Evolutionary conservation across 2,329 filamentous ascomycete genomes (phyloP).

Genomic region (Fusarium marasasianum): DNA sequence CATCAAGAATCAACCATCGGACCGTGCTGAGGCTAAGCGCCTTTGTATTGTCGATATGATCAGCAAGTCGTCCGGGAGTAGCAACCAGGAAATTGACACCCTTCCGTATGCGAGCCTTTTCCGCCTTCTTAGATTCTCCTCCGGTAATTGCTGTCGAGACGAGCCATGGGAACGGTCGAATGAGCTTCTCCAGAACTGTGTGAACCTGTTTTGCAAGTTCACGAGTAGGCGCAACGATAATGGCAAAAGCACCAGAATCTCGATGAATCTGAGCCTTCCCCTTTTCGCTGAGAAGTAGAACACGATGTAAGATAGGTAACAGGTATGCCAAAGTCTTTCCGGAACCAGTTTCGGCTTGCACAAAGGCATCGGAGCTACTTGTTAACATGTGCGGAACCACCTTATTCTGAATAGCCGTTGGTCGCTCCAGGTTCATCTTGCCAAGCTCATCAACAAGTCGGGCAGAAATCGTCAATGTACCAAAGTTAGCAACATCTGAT

Average conservation of each 20-base stretch:
- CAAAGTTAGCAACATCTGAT: constrained; percentile 86
- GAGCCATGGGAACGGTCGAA: constrained; percentile 93
- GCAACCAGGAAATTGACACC: constrained; percentile 96
- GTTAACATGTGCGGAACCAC: constrained; percentile 83
- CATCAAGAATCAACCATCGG: constrained; percentile 92
- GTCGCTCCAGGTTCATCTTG: constrained; percentile 88
- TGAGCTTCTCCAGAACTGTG: constrained; percentile 81
- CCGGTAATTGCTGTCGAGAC: constrained; percentile 85
- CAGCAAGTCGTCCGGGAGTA: constrained; percentile 88
- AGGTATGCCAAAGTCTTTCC: constrained; percentile 98
- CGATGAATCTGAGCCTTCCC: constrained; percentile 73
- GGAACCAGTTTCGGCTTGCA: constrained; percentile 96
- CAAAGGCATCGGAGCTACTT: constrained; percentile 88
- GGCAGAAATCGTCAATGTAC: constrained; percentile 82
- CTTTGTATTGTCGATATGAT: constrained; percentile 93
- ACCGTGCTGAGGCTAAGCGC: constrained; percentile 88
- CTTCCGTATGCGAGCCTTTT: constrained; percentile 93
- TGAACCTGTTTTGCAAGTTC: constrained; percentile 96
- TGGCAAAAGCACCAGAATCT: constrained; percentile 90
- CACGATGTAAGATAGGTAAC: constrained; percentile 87
- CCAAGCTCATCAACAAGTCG: constrained; percentile 83
- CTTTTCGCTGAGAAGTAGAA: constrained; percentile 77
- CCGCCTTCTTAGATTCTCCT: constrained; percentile 77
- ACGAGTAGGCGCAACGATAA: constrained; percentile 92
- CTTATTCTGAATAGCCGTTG: constrained; percentile 93